Evolutionary conservation across 345 rosid genomes (phyloP), one percentile per base, ranked within the genome.

Genomic region (Pistacia atlantica): DNA sequence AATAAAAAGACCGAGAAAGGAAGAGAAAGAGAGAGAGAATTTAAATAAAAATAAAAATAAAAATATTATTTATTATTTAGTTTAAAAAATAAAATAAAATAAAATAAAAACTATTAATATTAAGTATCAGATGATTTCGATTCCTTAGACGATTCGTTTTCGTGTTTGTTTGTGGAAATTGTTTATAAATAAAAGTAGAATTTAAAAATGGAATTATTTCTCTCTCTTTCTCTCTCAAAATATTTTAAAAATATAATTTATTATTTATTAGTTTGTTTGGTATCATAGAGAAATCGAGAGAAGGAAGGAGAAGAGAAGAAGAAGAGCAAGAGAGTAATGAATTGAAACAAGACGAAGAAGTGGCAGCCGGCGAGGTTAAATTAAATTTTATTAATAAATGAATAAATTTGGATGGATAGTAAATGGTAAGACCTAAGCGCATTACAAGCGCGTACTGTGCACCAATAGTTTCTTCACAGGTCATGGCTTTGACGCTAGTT

Each of bases 141-240:
- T 75, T 75, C 31, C 48, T 75, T 75, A 5, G 73, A 67, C 78
- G 72, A 75, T 67, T 75, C 66, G 67, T 57, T 75, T 67, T 25
- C 66, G 58, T 66, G 65, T 66, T 75, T 46, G 62, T 67, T 38
- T 13, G 14, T 60, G 66, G 38, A 57, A 33, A 51, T 63, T 62
- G 67, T 71, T 58, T 35, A 0, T 68, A 55, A 35, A 69, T 31
- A 18, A 18, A 55, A 11, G n/a, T 33, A 35, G 8, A 42, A 5
- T 42, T 42, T 5, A 42, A 42, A 42, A 42, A 42, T 42, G 9
- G 6, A 42, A 42, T 42, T 42, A 42, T 42, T 42, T 42, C 42
- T 42, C 8, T 65, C 5, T 38, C 38, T 13, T 3, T 16, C 8
- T 33, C 38, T 5, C 35, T 63, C 14, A 0, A 0, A 51, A 51